A percentile compares a stretch with the other conserved stretches of the same genome.
phyloP scores from a whole-genome alignment of 768 basidiomycete genomes.

The Phanerochaete carnosa region DNA sequence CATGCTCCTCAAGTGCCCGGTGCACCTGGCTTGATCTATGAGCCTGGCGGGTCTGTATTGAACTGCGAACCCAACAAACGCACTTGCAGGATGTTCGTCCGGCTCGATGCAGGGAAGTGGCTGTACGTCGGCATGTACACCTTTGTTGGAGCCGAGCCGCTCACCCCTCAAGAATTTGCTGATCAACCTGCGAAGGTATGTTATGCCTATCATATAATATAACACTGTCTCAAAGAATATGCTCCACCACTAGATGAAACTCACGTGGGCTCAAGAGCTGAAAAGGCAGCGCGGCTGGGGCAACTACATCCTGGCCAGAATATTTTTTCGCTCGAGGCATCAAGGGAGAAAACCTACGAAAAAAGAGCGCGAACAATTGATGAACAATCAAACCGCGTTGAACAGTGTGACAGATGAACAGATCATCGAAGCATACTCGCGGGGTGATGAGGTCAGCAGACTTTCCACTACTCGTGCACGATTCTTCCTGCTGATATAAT shows the following conservation, averaged over 20 bases:
- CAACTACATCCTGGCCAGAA: not conserved
- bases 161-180: conserved; percentile 6
- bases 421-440: not conserved
- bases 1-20: conserved; percentile 14
- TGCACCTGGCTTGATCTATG: conserved; percentile 9
- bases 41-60: not conserved
- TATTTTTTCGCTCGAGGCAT: conserved; percentile 2
- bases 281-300: conserved; percentile 1
- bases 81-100: conserved; percentile 9
- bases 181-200: not conserved
- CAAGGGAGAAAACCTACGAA: conserved; percentile 4
- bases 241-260: not conserved
- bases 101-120: conserved; percentile 6
- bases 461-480: no score
- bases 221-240: not conserved
- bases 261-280: conserved; percentile 7
- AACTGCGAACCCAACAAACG: no score
- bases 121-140: conserved; percentile 11
- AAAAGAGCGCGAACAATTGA: not conserved
- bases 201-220: not conserved
- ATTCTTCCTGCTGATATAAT: not conserved
- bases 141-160: conserved; percentile 1
- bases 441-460: conserved; percentile 7
- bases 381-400: not conserved
- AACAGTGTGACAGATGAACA: conserved; percentile 3